A percentile compares a stretch with the other conserved stretches of the same genome.
Conservation (phyloP, 1,284 basidiomycete genomes). For the Rhodotorula mucilaginosa region DNA sequence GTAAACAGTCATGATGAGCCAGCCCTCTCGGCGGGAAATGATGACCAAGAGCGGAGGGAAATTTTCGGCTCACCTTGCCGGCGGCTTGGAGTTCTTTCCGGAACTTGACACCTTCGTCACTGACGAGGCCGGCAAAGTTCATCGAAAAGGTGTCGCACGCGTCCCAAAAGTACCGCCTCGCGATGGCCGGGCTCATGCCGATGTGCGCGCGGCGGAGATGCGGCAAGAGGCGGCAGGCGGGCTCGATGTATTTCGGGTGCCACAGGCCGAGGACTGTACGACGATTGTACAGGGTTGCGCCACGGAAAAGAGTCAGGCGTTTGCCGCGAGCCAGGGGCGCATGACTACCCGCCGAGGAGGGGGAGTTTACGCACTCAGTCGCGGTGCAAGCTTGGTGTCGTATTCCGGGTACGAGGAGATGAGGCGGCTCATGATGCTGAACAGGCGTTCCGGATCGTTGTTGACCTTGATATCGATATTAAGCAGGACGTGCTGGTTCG, state of each 20-base stretch:
- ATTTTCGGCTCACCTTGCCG: slow-evolving; percentile 62
- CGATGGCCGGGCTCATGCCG: slow-evolving; percentile 62
- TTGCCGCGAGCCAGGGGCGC: neutral
- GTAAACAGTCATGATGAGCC: neutral
- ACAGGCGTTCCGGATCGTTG: slow-evolving; percentile 84
- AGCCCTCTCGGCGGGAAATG: no score
- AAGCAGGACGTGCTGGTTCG: slow-evolving; percentile 79
- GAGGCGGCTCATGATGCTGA: slow-evolving; percentile 74
- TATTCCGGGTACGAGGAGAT: slow-evolving; percentile 70
- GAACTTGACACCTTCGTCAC: slow-evolving; percentile 67
- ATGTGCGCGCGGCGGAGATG: slow-evolving; percentile 85
- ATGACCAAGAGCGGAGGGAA: neutral
- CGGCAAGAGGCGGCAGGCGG: slow-evolving; percentile 72
- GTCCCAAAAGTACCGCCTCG: slow-evolving; percentile 85
- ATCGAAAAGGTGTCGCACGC: slow-evolving; percentile 86
- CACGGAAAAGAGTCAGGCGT: neutral
- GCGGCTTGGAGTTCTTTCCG: slow-evolving; percentile 69
- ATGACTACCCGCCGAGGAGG: neutral
- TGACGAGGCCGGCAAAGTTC: slow-evolving; percentile 71
- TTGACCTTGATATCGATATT: slow-evolving; percentile 74
- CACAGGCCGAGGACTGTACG: slow-evolving; percentile 53
- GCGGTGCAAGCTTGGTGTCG: slow-evolving; percentile 77
- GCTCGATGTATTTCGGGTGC: slow-evolving; percentile 85
- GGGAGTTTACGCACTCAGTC: slow-evolving; percentile 61
- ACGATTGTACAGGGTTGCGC: no score